Evolutionary conservation across 768 basidiomycete genomes (phyloP), one percentile per base, ranked within the genome.

Genomic region (Fomitopsis pulvina): DNA sequence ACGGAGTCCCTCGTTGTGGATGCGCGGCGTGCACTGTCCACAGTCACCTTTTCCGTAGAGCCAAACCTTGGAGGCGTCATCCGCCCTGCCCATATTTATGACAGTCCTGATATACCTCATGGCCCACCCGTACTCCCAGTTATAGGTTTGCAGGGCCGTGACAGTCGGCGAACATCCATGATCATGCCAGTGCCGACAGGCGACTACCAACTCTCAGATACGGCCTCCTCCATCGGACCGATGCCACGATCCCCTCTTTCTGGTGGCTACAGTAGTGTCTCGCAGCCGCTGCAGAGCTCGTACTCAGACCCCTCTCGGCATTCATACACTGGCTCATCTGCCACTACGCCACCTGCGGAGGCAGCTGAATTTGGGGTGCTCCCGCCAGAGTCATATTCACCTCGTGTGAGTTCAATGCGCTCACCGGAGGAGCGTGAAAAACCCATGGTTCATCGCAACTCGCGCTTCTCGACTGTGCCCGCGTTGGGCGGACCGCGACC

Each of bases 391-490:
- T 29, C 52, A 18, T 57, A 28, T 22, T 27, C 52, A 5, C 53
- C 57, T 4, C 57, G 58, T 4, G 18, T 52, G 12, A 56, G 43
- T 21, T 55, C 61, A 4, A 25, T 61, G 32, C 40, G 52, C 20
- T 41, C 45, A 34, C 34, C 52, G 16, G 51, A 54, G 12, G 34
- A 50, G 26, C 39, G 52, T 14, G 53, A 52, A 38, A 45, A 47
- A 20, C 21, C 39, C 1, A 2, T 44, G 2, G 47, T 48, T n/a
- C 46, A 57, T 2, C 56, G 57, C 9, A 75, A 75, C 1, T 76
- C 75, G 0, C 73, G 80, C 14, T 87, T 85, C 57, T 80, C 81
- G 22, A 88, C 87, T 1, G 79, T 87, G 66, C 85, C 84, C 0
- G 73, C 76, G 16, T 74, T 78, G 51, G 62, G 65, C 6, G 58